Conservation (phyloP, 495 filamentous ascomycete species). For the Lophiotrema nucula region DNA sequence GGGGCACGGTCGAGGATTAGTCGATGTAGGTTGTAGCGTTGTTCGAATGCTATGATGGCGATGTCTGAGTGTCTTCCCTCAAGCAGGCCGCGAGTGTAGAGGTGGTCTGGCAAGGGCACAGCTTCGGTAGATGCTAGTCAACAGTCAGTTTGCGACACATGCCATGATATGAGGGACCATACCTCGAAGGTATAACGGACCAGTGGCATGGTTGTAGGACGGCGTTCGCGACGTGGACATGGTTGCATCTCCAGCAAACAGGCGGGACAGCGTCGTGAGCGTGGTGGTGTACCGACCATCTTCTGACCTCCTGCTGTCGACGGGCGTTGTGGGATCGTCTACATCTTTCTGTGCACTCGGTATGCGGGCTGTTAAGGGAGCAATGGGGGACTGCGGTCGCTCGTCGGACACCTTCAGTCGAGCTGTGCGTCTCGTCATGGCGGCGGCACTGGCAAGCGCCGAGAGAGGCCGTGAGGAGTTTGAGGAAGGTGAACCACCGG, state of each 20-base stretch:
- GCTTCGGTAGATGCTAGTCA: constrained; percentile 40
- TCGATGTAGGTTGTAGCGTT: constrained; percentile 54
- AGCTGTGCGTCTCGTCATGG: constrained; percentile 16
- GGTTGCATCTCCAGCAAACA: constrained; percentile 39
- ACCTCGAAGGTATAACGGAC: constrained; percentile 24
- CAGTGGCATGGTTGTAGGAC: constrained; percentile 35
- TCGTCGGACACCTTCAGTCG: constrained; percentile 20
- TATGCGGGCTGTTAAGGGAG: constrained; percentile 13
- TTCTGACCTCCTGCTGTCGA: constrained; percentile 19
- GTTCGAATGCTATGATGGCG: constrained; percentile 53
- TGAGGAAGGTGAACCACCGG: neutral
- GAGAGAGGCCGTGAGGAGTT: constrained; percentile 27
- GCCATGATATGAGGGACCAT: constrained; percentile 3
- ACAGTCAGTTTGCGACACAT: too few species aligned
- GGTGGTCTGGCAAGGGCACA: constrained; percentile 53
- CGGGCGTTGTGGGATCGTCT: constrained; percentile 43
- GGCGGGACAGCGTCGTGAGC: constrained; percentile 38
- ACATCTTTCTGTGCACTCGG: constrained; percentile 44
- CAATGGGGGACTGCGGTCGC: constrained; percentile 20
- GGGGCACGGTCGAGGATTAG: constrained; percentile 59
- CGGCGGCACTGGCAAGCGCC: constrained; percentile 9
- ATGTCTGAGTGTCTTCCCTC: constrained; percentile 59
- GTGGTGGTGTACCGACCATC: constrained; percentile 33
- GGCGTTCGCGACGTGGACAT: constrained; percentile 34
- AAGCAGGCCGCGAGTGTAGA: constrained; percentile 57